Evolutionary conservation across 768 basidiomycete species (phyloP).

Genomic region (Rhizopogon vulgaris): DNA sequence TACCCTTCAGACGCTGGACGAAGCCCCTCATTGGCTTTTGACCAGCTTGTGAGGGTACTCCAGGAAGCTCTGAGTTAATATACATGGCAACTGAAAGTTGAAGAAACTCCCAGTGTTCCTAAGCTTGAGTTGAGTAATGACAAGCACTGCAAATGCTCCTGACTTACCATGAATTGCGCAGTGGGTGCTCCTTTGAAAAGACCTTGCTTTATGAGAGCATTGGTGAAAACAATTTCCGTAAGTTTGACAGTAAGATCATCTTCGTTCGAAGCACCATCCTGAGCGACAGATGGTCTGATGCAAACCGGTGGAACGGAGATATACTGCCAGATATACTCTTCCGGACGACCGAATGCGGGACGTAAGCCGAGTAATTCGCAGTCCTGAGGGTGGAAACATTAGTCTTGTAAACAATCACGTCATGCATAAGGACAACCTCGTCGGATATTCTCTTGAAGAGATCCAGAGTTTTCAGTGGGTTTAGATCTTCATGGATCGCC

Average conservation of each 20-base stretch:
- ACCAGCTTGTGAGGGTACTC: conserved; percentile 79
- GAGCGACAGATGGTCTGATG: conserved; percentile 94
- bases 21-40: conserved; percentile 97
- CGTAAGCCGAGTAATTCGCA: conserved; percentile 91
- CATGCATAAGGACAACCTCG: conserved; percentile 46
- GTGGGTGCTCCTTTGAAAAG: conserved; percentile 84
- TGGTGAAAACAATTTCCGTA: conserved; percentile 93
- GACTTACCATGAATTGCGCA: conserved; percentile 76
- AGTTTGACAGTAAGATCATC: conserved; percentile 97
- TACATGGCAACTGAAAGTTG: conserved; percentile 95
- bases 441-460: conserved; percentile 89
- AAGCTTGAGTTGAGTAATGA: not conserved
- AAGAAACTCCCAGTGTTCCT: conserved; percentile 99
- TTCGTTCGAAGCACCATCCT: conserved; percentile 97
- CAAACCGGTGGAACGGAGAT: conserved; percentile 97
- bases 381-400: conserved; percentile 46
- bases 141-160: not conserved
- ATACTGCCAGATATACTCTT: conserved; percentile 99
- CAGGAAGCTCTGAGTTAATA: conserved; percentile 95
- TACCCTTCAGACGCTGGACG: conserved; percentile 96
- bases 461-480: conserved; percentile 89
- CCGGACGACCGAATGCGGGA: conserved; percentile 85
- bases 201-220: conserved; percentile 87
- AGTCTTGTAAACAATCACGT: not conserved
- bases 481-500: conserved; percentile 87